Evolutionary conservation across 345 rosid genomes (phyloP).

Genomic region (Ailanthus altissimus): DNA sequence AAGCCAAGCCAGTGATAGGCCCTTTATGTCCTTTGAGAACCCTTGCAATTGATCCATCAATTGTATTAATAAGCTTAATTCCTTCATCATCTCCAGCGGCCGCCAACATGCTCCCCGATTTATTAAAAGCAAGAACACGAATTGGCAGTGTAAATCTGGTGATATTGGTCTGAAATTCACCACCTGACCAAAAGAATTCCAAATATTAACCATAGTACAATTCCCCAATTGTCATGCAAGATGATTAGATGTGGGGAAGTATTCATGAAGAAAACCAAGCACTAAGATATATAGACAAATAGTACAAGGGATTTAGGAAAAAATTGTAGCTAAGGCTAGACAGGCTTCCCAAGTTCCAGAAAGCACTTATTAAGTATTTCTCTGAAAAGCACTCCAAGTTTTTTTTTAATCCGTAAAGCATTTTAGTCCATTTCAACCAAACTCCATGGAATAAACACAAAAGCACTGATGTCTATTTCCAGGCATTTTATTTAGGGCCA

Average conservation of each 20-base stretch:
- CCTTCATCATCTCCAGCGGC: constrained; percentile 99
- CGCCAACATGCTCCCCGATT: constrained; percentile 85
- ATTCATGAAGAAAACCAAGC: neutral
- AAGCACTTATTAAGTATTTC: no score
- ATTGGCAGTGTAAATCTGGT: constrained; percentile 94
- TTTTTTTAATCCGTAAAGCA: neutral
- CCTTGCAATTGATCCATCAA: constrained; percentile 91
- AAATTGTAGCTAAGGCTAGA: neutral
- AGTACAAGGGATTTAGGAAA: neutral
- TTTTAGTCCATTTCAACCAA: neutral
- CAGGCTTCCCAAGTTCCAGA: no score
- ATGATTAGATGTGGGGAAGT: neutral
- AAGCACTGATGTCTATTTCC: no score
- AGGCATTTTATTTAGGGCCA: neutral
- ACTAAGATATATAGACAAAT: neutral
- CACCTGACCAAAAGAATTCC: constrained; percentile 45
- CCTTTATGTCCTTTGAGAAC: constrained; percentile 90
- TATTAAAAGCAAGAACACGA: constrained; percentile 79
- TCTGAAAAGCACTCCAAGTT: neutral
- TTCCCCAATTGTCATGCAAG: neutral
- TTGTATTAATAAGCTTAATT: constrained; percentile 82
- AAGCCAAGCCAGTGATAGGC: constrained; percentile 79
- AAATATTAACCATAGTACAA: neutral
- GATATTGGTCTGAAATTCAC: constrained; percentile 87
- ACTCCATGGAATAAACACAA: neutral